Evolutionary conservation across 2,329 filamentous ascomycete species (phyloP).

Genomic region (Fusarium neocosmosporiellum): DNA sequence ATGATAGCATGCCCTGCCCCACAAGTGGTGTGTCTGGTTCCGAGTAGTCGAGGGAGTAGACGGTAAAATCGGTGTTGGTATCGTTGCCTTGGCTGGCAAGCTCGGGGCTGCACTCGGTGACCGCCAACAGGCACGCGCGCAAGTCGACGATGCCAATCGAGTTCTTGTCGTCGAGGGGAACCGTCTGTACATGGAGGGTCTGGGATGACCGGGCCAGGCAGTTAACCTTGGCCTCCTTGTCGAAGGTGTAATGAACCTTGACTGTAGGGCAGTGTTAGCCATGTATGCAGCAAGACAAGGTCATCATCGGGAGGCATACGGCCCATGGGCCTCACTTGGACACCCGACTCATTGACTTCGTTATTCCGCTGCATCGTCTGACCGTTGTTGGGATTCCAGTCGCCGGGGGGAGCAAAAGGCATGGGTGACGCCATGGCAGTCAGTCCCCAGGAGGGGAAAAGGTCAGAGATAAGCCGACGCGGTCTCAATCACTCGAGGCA

Average conservation of each 20-base stretch:
- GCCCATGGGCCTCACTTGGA: slow-evolving; percentile 73
- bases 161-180: slow-evolving; percentile 81
- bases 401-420: slow-evolving; percentile 47
- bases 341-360: slow-evolving; percentile 58
- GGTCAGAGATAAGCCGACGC: slow-evolving; percentile 26
- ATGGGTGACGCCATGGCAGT: slow-evolving; percentile 55
- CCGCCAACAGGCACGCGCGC: slow-evolving; percentile 85
- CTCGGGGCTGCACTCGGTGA: slow-evolving; percentile 84
- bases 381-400: slow-evolving; percentile 47
- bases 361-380: slow-evolving; percentile 45
- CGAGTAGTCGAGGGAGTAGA: slow-evolving; percentile 97
- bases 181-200: slow-evolving; percentile 81
- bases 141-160: slow-evolving; percentile 91
- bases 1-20: slow-evolving; percentile 94
- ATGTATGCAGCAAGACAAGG: slow-evolving; percentile 9
- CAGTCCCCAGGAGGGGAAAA: slow-evolving; percentile 36
- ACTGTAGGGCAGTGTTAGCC: slow-evolving; percentile 64
- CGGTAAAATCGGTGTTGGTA: slow-evolving; percentile 90
- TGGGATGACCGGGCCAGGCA: slow-evolving; percentile 90
- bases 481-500: slow-evolving; percentile 11
- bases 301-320: slow-evolving; percentile 59
- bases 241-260: slow-evolving; percentile 97
- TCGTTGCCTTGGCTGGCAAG: slow-evolving; percentile 76
- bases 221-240: slow-evolving; percentile 86
- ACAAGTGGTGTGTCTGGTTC: slow-evolving; percentile 94